Evolutionary conservation across 2,329 filamentous ascomycete species (phyloP).

Genomic region (Colletotrichum sp.): DNA sequence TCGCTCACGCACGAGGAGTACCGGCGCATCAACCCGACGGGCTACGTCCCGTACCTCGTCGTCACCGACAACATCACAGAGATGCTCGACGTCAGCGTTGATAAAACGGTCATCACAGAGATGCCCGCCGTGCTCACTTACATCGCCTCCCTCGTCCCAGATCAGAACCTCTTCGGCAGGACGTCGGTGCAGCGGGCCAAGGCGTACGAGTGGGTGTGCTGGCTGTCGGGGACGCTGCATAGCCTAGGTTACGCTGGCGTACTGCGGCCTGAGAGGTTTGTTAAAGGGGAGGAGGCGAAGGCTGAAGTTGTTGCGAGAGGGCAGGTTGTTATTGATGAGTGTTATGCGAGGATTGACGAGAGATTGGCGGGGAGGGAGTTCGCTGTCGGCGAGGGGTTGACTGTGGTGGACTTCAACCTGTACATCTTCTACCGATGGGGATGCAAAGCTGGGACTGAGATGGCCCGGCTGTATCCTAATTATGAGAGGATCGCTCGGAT

Average conservation of each 20-base stretch:
- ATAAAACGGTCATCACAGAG: background rate
- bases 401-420: background rate
- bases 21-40: constrained; percentile 30
- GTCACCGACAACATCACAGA: too few species aligned
- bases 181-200: constrained; percentile 25
- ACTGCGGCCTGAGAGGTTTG: constrained; percentile 31
- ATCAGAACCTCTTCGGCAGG: constrained; percentile 26
- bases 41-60: constrained; percentile 34
- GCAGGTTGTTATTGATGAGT: constrained; percentile 4
- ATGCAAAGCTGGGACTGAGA: background rate
- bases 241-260: constrained; percentile 29
- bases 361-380: background rate
- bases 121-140: constrained; percentile 35
- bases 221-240: constrained; percentile 37
- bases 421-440: background rate
- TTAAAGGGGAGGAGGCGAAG: constrained; percentile 21
- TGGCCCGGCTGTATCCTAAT: background rate
- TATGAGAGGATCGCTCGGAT: background rate
- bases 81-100: background rate
- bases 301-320: constrained; percentile 20
- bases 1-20: constrained; percentile 34
- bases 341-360: constrained; percentile 24
- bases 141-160: constrained; percentile 29
- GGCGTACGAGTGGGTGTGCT: constrained; percentile 35
- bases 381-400: background rate